A percentile compares a stretch with the other conserved stretches of the same genome.
These are phyloP conservation scores for Dendrobium officinale DNA, from an alignment of 106 monocot genomes.

Conservation along the genomic window DNA sequence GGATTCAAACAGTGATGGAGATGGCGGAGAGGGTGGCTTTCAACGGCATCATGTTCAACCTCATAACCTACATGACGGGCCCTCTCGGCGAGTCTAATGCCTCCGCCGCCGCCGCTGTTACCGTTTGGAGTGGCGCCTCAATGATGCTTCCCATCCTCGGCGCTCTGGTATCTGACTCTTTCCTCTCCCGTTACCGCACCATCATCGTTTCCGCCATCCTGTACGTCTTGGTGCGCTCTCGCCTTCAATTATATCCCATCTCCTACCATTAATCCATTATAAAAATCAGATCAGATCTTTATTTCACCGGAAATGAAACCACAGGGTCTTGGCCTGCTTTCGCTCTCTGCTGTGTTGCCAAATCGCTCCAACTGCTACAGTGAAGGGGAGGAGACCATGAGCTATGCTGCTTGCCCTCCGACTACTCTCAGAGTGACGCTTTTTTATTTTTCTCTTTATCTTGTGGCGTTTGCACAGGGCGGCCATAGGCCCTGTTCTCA, in stretches of 20 bases:
- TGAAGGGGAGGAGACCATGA: neutral
- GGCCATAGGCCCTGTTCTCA: constrained; percentile 46
- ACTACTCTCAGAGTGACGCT: constrained; percentile 6
- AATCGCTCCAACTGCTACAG: neutral
- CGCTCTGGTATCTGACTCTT: constrained; percentile 51
- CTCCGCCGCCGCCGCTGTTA: constrained; percentile 30
- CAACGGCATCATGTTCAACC: constrained; percentile 37
- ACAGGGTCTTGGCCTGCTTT: constrained; percentile 37
- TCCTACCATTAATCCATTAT: neutral
- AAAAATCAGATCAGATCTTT: neutral
- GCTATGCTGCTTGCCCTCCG: constrained; percentile 2
- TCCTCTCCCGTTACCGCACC: constrained; percentile 45
- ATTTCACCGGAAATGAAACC: neutral
- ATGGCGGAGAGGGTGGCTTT: constrained; percentile 40
- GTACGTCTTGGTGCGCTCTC: constrained; percentile 32
- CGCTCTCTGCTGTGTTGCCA: constrained; percentile 15
- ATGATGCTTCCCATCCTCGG: constrained; percentile 44
- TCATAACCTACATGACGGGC: constrained; percentile 48
- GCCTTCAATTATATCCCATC: neutral
- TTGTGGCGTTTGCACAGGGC: constrained; percentile 46
- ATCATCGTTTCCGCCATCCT: constrained; percentile 37
- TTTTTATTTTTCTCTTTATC: constrained; percentile 45
- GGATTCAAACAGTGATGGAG: constrained; percentile 27
- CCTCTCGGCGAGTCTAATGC: constrained; percentile 37
- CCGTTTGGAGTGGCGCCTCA: constrained; percentile 32